Percentiles rank a stretch among this genome's conserved stretches.
Evolutionary conservation across 2,329 filamentous ascomycete species (phyloP).

Genomic region (Diatrype stigma): DNA sequence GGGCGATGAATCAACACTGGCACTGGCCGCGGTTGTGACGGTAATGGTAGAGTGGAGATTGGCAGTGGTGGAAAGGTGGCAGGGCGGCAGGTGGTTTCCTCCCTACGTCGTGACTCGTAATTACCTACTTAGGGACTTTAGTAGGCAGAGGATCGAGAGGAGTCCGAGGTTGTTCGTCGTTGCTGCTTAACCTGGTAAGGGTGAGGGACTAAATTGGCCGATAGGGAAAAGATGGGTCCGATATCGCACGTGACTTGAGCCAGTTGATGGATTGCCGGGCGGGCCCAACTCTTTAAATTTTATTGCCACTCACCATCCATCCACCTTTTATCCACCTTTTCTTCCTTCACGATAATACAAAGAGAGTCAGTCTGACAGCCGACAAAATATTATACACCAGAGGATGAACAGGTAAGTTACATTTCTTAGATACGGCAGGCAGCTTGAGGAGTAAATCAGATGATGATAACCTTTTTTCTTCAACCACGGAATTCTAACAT

Average conservation of each 20-base stretch:
- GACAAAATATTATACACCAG: too few relatives aligned
- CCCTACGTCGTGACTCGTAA: background rate
- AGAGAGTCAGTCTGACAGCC: too few relatives aligned
- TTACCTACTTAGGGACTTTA: background rate
- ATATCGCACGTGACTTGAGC: background rate
- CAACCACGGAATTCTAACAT: slow-evolving; percentile 57
- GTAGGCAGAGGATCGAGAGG: too few relatives aligned
- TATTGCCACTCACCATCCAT: background rate
- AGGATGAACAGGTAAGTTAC: too few relatives aligned
- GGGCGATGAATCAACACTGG: background rate
- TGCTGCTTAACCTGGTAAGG: background rate
- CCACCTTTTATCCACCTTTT: too few relatives aligned
- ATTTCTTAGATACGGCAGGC: too few relatives aligned
- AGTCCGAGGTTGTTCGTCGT: too few relatives aligned
- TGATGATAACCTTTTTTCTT: slow-evolving; percentile 59
- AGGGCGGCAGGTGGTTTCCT: too few relatives aligned
- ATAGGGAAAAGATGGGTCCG: background rate
- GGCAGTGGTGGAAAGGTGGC: too few relatives aligned
- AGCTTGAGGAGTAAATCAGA: slow-evolving; percentile 33
- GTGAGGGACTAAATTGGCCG: background rate
- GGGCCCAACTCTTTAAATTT: too few relatives aligned
- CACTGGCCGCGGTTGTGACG: background rate
- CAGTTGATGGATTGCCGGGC: too few relatives aligned
- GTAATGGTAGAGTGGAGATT: slow-evolving; percentile 2
- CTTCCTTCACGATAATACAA: too few relatives aligned